These are phyloP conservation scores for Penicillium sp. DNA, from an alignment of 2,329 filamentous ascomycete species.

Conservation along the genomic window DNA sequence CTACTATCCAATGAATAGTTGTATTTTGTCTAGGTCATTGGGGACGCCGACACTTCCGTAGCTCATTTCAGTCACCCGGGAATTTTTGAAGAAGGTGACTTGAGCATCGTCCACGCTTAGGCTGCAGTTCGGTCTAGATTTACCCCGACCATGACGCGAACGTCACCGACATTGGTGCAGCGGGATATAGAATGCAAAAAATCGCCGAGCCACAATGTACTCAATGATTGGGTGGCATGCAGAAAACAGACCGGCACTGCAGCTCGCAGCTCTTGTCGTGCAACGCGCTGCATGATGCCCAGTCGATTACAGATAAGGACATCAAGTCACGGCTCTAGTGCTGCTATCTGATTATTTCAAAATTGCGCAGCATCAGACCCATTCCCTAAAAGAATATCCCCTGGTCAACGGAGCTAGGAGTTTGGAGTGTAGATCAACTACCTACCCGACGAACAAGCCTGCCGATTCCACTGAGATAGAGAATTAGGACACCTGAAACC, in stretches of 20 bases:
- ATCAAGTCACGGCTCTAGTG: too few relatives aligned
- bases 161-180: neutral
- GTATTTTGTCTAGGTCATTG: too few relatives aligned
- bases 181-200: neutral
- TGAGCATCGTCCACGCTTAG: neutral
- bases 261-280: neutral
- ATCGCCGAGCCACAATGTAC: too few relatives aligned
- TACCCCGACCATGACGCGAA: neutral
- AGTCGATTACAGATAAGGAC: neutral
- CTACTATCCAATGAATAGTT: too few relatives aligned
- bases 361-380: neutral
- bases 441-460: neutral
- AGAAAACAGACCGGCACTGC: neutral
- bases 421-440: neutral
- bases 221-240: neutral
- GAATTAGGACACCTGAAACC: neutral
- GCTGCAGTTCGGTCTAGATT: neutral
- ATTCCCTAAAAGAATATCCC: neutral
- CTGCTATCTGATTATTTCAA: neutral
- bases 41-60: too few relatives aligned
- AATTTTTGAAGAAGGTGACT: too few relatives aligned
- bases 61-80: neutral
- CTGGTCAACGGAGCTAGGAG: neutral
- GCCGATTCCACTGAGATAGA: neutral
- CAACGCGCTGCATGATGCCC: neutral